Percentiles rank a stretch among this genome's conserved stretches.
phyloP scores from a whole-genome alignment of 106 monocot species.

The Chionographis japonica region DNA sequence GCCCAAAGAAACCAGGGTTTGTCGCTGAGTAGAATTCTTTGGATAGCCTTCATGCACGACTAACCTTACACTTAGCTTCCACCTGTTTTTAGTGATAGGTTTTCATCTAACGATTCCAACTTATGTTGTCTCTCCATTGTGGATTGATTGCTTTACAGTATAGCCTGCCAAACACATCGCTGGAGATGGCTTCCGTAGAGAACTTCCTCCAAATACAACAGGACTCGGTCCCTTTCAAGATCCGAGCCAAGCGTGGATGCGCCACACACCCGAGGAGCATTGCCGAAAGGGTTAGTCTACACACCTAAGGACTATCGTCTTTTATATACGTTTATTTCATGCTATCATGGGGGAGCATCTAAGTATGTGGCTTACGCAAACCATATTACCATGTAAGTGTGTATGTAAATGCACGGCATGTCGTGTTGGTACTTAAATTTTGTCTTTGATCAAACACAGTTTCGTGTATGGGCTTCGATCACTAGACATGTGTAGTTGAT shows the following conservation, averaged over 20 bases:
- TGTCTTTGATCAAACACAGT: no score
- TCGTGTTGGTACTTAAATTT: no score
- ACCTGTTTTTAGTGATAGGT: not conserved
- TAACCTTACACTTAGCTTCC: not conserved
- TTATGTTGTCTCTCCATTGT: not conserved
- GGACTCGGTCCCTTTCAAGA: constrained; percentile 43
- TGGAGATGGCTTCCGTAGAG: constrained; percentile 54
- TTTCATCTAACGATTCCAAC: no score
- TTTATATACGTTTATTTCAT: no score
- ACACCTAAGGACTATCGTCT: not conserved
- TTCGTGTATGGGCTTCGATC: no score
- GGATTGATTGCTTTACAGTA: constrained; percentile 26
- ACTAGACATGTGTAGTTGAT: not conserved
- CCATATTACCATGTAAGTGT: no score
- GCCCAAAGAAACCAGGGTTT: no score
- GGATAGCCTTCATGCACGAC: no score
- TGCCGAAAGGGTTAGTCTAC: constrained; percentile 52
- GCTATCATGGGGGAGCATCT: no score
- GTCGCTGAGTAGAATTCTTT: no score
- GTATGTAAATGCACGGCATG: no score
- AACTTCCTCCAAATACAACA: constrained; percentile 53
- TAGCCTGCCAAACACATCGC: constrained; percentile 37
- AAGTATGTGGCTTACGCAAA: no score
- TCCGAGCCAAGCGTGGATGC: constrained; percentile 69
- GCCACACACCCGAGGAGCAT: constrained; percentile 68